Base-by-base conservation (phyloP, 1,284 basidiomycete species). In the Ceratobasidium sp. region DNA sequence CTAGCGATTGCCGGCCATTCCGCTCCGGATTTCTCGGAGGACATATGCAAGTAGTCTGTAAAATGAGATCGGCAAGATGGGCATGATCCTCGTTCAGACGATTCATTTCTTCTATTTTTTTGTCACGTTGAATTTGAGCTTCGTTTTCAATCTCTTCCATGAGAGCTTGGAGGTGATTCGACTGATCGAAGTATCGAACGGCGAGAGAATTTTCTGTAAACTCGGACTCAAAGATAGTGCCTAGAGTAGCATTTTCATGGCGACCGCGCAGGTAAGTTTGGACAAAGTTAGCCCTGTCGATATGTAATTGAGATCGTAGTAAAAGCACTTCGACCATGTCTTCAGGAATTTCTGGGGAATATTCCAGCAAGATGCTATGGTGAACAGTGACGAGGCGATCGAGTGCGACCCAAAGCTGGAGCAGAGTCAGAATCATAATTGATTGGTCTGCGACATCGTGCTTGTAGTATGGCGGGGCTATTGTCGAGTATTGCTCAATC, bases 231-330 rank as follows among this genome's bases (percentile, higher is more conserved):
- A n/a, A n/a, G 12, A 80, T 64, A 6, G 79, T 78, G 26, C 72
- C 43, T 26, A 32, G 39, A 14, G 16, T 18, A 16, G 52, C 3
- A 23, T n/a, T 62, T 53, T 6, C 60, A 55, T 79, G 76, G 2
- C 83, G 80, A n/a, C 16, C n/a, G n/a, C 14, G 64, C 0, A 86
- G 48, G 72, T 85, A 79, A 0, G 72, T 32, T 61, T 80, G 75
- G 3, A 81, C 75, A 0, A 10, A 14, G 4, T 53, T 39, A 16
- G 83, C 76, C 10, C 81, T 78, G 16, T 72, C 53, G 14, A 85
- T 75, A 28, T 71, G 70, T 14, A 28, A n/a, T 4, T 57, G 50
- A 10, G 57, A 36, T 4, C 34, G 46, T 1, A 74, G 50, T 1
- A 74, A 34, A 3, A 74, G 52, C 21, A 57, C 6, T 18, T 74